Percentiles rank a stretch among this genome's conserved stretches.
phyloP scores from a whole-genome alignment of 2,329 filamentous ascomycete species.

The Tolypocladium ovalisporum region DNA sequence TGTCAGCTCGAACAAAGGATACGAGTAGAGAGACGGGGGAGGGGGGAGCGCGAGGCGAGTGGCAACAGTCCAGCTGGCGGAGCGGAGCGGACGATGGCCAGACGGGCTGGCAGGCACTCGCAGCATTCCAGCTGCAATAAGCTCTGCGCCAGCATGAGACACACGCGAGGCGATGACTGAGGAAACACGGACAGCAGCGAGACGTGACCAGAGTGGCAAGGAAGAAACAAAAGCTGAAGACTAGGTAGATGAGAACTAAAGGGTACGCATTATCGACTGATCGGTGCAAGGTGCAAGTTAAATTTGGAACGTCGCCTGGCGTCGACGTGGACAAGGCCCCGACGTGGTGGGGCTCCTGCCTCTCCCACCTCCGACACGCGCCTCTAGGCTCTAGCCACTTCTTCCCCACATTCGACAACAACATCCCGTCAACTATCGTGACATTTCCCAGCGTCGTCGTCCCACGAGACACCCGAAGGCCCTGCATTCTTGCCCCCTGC shows the following conservation, averaged over 20 bases:
- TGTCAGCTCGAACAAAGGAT: neutral
- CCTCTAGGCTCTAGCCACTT: neutral
- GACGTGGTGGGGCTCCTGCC: neutral
- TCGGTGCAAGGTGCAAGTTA: neutral
- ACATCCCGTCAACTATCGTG: conserved; percentile 1
- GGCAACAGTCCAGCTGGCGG: neutral
- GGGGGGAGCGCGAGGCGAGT: neutral
- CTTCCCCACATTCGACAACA: conserved; percentile 1
- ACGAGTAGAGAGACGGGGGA: neutral
- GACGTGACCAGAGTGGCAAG: neutral
- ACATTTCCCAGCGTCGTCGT: neutral
- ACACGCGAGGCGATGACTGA: conserved; percentile 1
- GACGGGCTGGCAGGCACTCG: conserved; percentile 6
- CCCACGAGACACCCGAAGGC: neutral
- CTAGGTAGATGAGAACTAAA: neutral
- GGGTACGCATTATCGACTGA: neutral
- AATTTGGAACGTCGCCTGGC: neutral
- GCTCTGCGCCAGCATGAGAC: conserved; percentile 7
- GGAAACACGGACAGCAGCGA: neutral
- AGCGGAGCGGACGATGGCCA: conserved; percentile 1
- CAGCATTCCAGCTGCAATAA: conserved; percentile 6
- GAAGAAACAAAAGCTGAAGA: neutral
- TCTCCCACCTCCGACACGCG: neutral
- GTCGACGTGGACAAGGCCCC: neutral
- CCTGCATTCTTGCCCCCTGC: neutral